phyloP scores from a whole-genome alignment of 148 eudicot species.

The Euryodendron excelsum region DNA sequence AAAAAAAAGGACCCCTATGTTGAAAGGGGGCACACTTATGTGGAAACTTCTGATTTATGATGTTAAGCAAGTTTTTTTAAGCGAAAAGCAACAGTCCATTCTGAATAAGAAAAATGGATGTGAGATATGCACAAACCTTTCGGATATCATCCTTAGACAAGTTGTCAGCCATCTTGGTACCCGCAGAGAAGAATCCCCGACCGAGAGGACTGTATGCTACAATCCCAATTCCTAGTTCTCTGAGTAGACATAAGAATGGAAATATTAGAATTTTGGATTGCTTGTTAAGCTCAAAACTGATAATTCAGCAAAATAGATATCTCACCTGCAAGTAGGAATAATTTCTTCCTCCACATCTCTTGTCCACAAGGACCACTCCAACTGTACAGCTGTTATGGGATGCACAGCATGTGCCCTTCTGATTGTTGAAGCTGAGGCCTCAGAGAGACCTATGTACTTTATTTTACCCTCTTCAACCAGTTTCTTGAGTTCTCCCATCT shows the following conservation, averaged over 20 bases:
- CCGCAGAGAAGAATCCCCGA: constrained; percentile 13
- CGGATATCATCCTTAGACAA: constrained; percentile 1
- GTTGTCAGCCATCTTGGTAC: constrained; percentile 10
- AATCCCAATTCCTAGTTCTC: constrained; percentile 26
- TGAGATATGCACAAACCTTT: constrained; percentile 11
- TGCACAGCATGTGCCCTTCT: constrained; percentile 24
- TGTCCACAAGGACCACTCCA: constrained; percentile 28
- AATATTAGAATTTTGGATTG: background rate
- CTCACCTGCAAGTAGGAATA: constrained; percentile 27
- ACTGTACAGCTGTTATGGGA: constrained; percentile 18
- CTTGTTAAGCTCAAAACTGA: background rate
- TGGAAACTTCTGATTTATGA: too few species aligned
- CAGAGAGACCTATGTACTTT: constrained; percentile 20
- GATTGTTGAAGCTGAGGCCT: constrained; percentile 17
- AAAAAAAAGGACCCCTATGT: too few species aligned
- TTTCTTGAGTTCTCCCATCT: constrained; percentile 26
- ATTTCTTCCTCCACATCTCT: constrained; percentile 20
- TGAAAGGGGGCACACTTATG: too few species aligned
- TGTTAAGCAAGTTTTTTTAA: too few species aligned
- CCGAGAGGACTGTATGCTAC: constrained; percentile 17
- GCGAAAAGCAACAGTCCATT: too few species aligned
- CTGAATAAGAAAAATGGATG: too few species aligned
- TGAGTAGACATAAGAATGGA: background rate
- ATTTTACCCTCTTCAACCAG: constrained; percentile 26
- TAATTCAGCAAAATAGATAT: background rate